Evolutionary conservation across 2,329 filamentous ascomycete genomes (phyloP), one percentile per base, ranked within the genome.

Genomic region (Balansia obtecta): DNA sequence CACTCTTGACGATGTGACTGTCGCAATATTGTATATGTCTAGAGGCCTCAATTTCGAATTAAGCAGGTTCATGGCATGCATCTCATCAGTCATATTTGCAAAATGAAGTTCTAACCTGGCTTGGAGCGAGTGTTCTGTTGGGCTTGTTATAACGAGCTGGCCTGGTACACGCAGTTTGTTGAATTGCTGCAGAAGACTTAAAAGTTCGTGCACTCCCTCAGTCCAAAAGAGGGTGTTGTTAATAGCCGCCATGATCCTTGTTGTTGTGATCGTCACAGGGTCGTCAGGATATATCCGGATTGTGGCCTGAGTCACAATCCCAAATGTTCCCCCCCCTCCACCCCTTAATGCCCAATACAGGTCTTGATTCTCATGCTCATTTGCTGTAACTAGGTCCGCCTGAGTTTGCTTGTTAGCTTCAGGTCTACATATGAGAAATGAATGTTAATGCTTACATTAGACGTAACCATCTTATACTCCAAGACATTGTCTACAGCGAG

Each of bases 211-310:
- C 20, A 46, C 45, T 12, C 45, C 45, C 18, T 46, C 45, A 16
- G 18, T 40, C 34, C 45, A 46, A 30, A 46, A 46, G 8, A 16
- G 20, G 1, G 13, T 12, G 20, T 46, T 46, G 11, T 7, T 8
- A 4, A 30, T 3, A 0, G 34, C 45, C 10, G 47, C 15, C 18
- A 18, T 16, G 11, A 49, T 49, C 5, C 6, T 44, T 12, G 41
- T 37, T 2, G 32, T 4, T 7, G 32, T 38, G 40, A 49, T 39
- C 4, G 30, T 27, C 2, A 49, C 33, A 13, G 47, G 39, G 27
- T 49, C 40, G 33, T 49, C 47, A 30, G 47, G 40, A 44, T 42
- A 49, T 8, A 49, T 39, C 9, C 47, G 40, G 41, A 49, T 20
- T 11, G 47, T 49, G 40, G 47, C 47, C 20, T 49, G 40, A 16